Base-by-base conservation (phyloP, 345 rosid species). In the Camelina neglecta region DNA sequence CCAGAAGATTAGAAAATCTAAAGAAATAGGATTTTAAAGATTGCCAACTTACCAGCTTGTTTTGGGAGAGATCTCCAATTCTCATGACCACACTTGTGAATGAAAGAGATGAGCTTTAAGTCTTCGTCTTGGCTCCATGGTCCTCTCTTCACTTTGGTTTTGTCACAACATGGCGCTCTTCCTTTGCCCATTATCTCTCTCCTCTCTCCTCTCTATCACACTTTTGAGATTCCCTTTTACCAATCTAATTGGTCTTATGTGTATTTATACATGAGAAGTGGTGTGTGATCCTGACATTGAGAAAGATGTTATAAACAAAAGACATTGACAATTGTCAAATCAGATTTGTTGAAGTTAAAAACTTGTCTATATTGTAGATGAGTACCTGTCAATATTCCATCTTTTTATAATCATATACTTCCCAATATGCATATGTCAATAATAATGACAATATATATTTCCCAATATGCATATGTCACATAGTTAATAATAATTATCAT, bases 41-140 rank as follows among this genome's bases (percentile, higher is more conserved):
- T 31, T 7, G 18, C 35, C 26, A 59, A 78, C 41, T 51, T 76
- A 83, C 91, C 89, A 67, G 91, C 91, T 79, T 79, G 89, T 62
- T 79, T 70, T 0, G 91, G 89, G 44, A 87, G 91, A 60, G 89
- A 85, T 73, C 91, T 76, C 91, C 91, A 87, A 44, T 86, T 87
- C 56, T 83, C 83, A 57, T 85, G 91, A 65, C 91, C 91, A 79
- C 64, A 65, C 42, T 78, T 83, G 60, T 84, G 69, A 48, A 87
- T 84, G 74, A 82, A 75, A 48, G 82, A 76, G 71, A 82, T 77
- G 56, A 87, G 87, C 63, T 76, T 75, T 67, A 82, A 69, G 75
- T 87, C 91, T 85, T 87, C 91, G 38, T 85, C 91, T 11, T 83
- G 69, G 65, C 83, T 87, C 91, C 91, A 87, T 12, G 89, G 91